These are phyloP conservation scores for Microsporum audouinii DNA, from an alignment of 2,329 filamentous ascomycete genomes.

Conservation along the genomic window DNA sequence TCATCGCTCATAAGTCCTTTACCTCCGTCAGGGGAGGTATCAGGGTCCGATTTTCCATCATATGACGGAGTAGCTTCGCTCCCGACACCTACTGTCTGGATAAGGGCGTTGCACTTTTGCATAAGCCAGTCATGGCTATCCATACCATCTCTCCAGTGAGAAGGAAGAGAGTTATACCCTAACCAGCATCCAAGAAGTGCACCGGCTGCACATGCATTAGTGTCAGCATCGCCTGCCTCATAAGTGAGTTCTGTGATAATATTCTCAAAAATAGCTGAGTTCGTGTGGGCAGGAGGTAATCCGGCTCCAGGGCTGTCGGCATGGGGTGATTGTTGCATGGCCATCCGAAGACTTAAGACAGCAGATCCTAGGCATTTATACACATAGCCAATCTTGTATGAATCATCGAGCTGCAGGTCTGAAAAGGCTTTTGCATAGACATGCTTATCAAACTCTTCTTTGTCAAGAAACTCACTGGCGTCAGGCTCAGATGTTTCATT, in stretches of 20 bases:
- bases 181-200: constrained; percentile 40
- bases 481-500: constrained; percentile 5
- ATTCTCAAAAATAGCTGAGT: constrained; percentile 32
- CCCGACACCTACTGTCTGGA: constrained; percentile 6
- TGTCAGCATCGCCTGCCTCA: constrained; percentile 45
- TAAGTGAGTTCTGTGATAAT: constrained; percentile 41
- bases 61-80: neutral
- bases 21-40: constrained; percentile 12
- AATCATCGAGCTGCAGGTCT: constrained; percentile 37
- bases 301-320: neutral
- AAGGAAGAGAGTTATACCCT: constrained; percentile 38
- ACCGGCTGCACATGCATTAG: constrained; percentile 44
- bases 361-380: constrained; percentile 44
- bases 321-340: constrained; percentile 27
- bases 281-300: neutral
- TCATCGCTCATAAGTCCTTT: constrained; percentile 12
- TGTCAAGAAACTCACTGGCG: constrained; percentile 23
- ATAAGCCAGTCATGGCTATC: constrained; percentile 15
- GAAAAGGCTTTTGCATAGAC: constrained; percentile 28
- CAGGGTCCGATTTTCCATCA: constrained; percentile 10
- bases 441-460: constrained; percentile 35
- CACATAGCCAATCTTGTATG: constrained; percentile 41
- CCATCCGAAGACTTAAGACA: constrained; percentile 35
- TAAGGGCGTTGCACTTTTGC: constrained; percentile 11
- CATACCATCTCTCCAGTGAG: constrained; percentile 41